Base-by-base conservation (phyloP, 495 filamentous ascomycete species). In the Bombardia bombarda region DNA sequence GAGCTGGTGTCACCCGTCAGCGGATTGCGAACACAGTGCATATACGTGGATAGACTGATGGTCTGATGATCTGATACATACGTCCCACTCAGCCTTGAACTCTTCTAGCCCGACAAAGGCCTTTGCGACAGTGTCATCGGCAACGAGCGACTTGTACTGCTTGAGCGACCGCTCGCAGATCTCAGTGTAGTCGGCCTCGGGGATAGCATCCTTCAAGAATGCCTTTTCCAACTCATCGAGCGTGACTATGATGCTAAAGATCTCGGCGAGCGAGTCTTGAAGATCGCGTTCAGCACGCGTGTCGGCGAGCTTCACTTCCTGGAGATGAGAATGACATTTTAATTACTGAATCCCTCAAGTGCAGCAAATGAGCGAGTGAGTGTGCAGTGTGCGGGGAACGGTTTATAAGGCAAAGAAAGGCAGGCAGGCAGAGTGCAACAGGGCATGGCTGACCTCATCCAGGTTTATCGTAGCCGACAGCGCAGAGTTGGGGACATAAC, bases 171-270 rank as follows among this genome's bases (percentile, higher is more conserved):
- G 78, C 50, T 85, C 81, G 68, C 92, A 99, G 43, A 87, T 94
- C 56, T 95, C 90, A 4, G 92, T 94, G 63, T 98, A 98, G 56
- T 95, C 88, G 43, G 72, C 69, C 59, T 96, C 90, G 6, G 82
- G 77, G 32, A 99, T 86, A 14, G 87, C 90, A 71, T 99, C 92
- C 63, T 93, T 90, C 34, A 97, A 82, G 67, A 90, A 97, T 12
- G 92, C 93, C 60, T 93, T 95, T 56, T 99, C 92, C 6, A 99
- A 73, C 40, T 90, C 90, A 56, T 99, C 92, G 17, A 99, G 69
- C 0, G 92, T 96, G 44, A 95, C 77, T 18, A 97, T 90, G 45
- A 99, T 95, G 67, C 88, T 93, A 66, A 97, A 97, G 38, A 99
- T 82, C 57, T 99, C 92, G 38, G 90, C 92, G 9, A 99, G 77